Evolutionary conservation across 2,329 filamentous ascomycete species (phyloP), one percentile per base, ranked within the genome.

Genomic region (Fusarium miscanthi): DNA sequence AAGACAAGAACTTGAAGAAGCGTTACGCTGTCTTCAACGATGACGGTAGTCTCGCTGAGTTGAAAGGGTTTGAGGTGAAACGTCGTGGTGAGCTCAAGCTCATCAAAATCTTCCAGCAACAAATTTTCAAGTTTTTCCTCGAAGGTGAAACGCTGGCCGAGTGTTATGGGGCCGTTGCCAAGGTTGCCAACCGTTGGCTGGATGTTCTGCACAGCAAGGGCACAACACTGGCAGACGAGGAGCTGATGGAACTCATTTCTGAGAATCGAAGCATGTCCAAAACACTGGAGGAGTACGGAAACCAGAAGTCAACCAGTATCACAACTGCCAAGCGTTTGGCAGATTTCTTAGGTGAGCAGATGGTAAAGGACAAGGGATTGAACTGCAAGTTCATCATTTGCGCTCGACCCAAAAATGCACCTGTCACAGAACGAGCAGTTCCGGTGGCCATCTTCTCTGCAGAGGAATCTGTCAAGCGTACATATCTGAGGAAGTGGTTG

Each of bases 311-410:
- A 1, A 99, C 96, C 3, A 97, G 96, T n/a, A 99, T 99, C 80
- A 99, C 96, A 5, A 99, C 96, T 1, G 96, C 96, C 16, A 96
- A 92, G 78, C 94, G 96, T 70, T 84, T 99, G 45, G 96, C 96
- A 40, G 96, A 99, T 78, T 99, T 99, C 80, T 80, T 99, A 70
- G 96, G 96, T 40, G 95, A 98, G 80, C 94, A 97, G 79, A 99
- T 99, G 97, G 91, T 98, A 77, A 99, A 99, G 80, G 97, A 99
- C 83, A 99, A 98, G 82, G 96, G 96, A 7, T 82, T 99, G 76
- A 99, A 99, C 85, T 99, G 96, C 91, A 98, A 98, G 83, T 99
- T 98, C 82, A 98, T 99, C 80, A 98, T 99, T 78, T 97, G 95
- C 57, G 89, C 94, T 19, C 90, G 89, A 71, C 96, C 96, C 8